A percentile compares a stretch with the other conserved stretches of the same genome.
Evolutionary conservation across 441 rosid species (phyloP).

Genomic region (Geranium incanum): DNA sequence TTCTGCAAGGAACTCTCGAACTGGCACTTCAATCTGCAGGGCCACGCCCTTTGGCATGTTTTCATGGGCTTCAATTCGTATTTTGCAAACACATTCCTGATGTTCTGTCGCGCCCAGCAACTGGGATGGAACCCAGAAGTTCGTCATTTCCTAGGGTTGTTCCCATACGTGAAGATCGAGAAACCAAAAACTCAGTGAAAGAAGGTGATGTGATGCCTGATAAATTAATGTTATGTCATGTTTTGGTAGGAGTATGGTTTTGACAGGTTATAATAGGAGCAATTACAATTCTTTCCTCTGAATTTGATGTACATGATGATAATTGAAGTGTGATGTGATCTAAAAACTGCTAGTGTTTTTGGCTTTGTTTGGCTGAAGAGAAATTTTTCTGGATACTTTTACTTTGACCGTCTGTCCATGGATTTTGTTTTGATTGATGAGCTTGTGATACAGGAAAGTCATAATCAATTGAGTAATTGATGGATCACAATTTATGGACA

Average conservation of each 20-base stretch:
- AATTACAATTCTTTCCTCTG: constrained; percentile 16
- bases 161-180: constrained; percentile 72
- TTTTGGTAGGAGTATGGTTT: constrained; percentile 22
- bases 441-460: too few relatives aligned
- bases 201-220: neutral
- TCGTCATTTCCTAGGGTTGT: constrained; percentile 42
- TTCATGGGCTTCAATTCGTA: constrained; percentile 82
- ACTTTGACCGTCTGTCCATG: too few relatives aligned
- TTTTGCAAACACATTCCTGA: constrained; percentile 72
- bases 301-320: constrained; percentile 28
- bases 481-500: too few relatives aligned
- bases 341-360: constrained; percentile 12
- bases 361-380: neutral
- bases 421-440: too few relatives aligned
- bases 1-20: constrained; percentile 47
- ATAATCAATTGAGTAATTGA: too few relatives aligned
- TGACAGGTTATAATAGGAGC: constrained; percentile 20
- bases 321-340: constrained; percentile 15
- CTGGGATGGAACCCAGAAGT: constrained; percentile 70
- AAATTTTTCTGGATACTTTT: neutral
- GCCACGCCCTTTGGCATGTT: constrained; percentile 83
- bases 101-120: constrained; percentile 93
- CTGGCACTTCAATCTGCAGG: constrained; percentile 72
- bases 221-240: neutral
- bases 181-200: constrained; percentile 63